These are phyloP conservation scores for Stemphylium lycopersici DNA, from an alignment of 2,329 filamentous ascomycete genomes.

Conservation along the genomic window DNA sequence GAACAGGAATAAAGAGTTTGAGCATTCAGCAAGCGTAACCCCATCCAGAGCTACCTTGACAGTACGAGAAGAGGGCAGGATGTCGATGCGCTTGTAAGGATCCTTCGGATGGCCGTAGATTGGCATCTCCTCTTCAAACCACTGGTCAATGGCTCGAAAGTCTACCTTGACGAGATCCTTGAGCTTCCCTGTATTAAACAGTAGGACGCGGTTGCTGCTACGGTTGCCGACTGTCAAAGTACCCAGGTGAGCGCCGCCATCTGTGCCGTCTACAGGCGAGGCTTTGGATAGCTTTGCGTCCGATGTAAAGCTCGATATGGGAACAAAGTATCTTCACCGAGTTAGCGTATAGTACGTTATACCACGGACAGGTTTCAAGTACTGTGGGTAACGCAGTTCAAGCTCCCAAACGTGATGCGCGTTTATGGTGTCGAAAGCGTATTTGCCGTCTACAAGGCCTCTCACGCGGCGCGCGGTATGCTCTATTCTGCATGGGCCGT, in stretches of 20 bases:
- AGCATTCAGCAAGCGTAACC: conserved; percentile 53
- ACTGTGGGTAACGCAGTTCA: conserved; percentile 45
- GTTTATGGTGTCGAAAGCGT: conserved; percentile 41
- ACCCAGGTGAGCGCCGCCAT: conserved; percentile 27
- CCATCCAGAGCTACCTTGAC: conserved; percentile 60
- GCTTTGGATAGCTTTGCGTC: conserved; percentile 24
- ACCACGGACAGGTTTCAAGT: neutral
- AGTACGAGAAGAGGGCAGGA: conserved; percentile 61
- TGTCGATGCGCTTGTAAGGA: conserved; percentile 69
- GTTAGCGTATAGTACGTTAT: neutral
- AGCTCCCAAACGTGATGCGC: conserved; percentile 48
- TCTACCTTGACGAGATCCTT: conserved; percentile 40
- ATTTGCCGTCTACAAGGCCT: conserved; percentile 40
- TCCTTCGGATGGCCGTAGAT: conserved; percentile 70
- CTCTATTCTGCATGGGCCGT: conserved; percentile 46
- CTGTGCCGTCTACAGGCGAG: conserved; percentile 23
- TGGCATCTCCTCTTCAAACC: conserved; percentile 65
- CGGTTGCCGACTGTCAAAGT: conserved; percentile 27
- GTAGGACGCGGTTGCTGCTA: conserved; percentile 31
- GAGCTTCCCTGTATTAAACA: conserved; percentile 34
- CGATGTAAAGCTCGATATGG: conserved; percentile 24
- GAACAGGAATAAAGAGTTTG: conserved; percentile 59
- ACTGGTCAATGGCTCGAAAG: conserved; percentile 48
- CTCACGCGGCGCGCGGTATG: conserved; percentile 41
- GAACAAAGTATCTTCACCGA: conserved; percentile 37